Percentiles rank a stretch among this genome's conserved stretches.
Conservation (phyloP, 2,329 filamentous ascomycete genomes). For the Piedraia hortae region DNA sequence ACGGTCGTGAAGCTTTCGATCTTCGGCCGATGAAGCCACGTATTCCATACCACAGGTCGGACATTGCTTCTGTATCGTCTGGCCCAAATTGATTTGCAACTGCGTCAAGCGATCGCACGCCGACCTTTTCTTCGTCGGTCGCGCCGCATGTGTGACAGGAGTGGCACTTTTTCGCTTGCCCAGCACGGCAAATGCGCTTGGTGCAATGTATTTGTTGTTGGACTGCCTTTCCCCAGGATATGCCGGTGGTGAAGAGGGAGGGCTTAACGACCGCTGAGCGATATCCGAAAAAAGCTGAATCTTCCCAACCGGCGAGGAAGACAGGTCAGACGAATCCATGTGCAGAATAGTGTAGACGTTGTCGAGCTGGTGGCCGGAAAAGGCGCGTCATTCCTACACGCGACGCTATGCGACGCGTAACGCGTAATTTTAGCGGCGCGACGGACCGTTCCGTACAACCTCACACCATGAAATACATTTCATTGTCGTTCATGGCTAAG, state of each 20-base stretch:
- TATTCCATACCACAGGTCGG: constrained; percentile 38
- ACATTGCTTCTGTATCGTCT: constrained; percentile 28
- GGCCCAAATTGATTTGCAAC: constrained; percentile 32
- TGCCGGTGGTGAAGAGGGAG: constrained; percentile 25
- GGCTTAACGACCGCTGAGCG: constrained; percentile 15
- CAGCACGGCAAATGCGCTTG: constrained; percentile 10
- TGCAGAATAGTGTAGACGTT: no score
- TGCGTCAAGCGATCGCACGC: constrained; percentile 21
- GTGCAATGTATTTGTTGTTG: constrained; percentile 3
- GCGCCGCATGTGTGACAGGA: constrained; percentile 11
- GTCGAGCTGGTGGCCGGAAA: no score
- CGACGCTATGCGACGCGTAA: constrained; percentile 1
- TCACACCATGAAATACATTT: no score
- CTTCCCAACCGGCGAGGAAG: constrained; percentile 6
- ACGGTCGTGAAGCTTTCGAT: constrained; percentile 33
- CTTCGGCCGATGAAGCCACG: constrained; percentile 31
- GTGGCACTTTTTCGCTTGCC: constrained; percentile 10
- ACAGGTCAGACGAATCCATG: constrained; percentile 3
- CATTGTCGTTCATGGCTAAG: no score
- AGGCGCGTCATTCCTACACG: no score
- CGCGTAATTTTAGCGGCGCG: constrained; percentile 1
- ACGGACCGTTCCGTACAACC: no score
- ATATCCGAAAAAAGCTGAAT: constrained; percentile 7
- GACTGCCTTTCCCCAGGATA: constrained; percentile 11
- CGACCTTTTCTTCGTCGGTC: constrained; percentile 7